A percentile compares a stretch with the other conserved stretches of the same genome.
Evolutionary conservation across 2,329 filamentous ascomycete species (phyloP).

Genomic region (Colletotrichum orchidophilum): DNA sequence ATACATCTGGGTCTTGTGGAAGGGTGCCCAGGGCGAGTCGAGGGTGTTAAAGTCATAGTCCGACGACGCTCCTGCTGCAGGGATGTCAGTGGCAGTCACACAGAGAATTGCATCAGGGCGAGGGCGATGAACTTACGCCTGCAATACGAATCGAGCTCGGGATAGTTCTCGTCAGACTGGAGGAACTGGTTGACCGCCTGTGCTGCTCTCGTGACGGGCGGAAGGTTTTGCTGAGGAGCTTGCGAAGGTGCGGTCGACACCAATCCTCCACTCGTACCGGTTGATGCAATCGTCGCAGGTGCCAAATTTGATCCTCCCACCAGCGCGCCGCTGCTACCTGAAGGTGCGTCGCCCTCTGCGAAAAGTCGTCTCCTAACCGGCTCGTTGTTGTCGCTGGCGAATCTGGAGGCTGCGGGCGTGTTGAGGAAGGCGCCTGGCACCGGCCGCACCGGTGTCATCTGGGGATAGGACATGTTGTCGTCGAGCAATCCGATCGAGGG

Average conservation of each 20-base stretch:
- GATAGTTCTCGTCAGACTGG: conserved; percentile 80
- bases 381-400: conserved; percentile 48
- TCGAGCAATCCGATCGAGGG: conserved; percentile 15
- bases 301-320: conserved; percentile 25
- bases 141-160: conserved; percentile 89
- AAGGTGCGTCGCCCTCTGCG: conserved; percentile 36
- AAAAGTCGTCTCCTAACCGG: conserved; percentile 64
- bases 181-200: conserved; percentile 84
- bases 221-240: conserved; percentile 59
- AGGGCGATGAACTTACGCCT: conserved; percentile 70
- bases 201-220: conserved; percentile 82
- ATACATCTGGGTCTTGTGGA: conserved; percentile 86
- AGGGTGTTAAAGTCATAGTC: conserved; percentile 84
- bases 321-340: conserved; percentile 23
- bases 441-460: conserved; percentile 74
- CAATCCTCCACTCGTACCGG: conserved; percentile 41
- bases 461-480: conserved; percentile 62
- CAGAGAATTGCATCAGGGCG: neutral
- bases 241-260: conserved; percentile 50
- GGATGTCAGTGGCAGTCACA: conserved; percentile 38
- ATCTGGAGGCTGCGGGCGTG: conserved; percentile 69
- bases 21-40: conserved; percentile 83
- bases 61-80: conserved; percentile 83
- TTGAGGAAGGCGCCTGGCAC: conserved; percentile 80
- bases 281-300: conserved; percentile 38